Evolutionary conservation across 768 basidiomycete genomes (phyloP).

Genomic region (Dentipellis fragilis): DNA sequence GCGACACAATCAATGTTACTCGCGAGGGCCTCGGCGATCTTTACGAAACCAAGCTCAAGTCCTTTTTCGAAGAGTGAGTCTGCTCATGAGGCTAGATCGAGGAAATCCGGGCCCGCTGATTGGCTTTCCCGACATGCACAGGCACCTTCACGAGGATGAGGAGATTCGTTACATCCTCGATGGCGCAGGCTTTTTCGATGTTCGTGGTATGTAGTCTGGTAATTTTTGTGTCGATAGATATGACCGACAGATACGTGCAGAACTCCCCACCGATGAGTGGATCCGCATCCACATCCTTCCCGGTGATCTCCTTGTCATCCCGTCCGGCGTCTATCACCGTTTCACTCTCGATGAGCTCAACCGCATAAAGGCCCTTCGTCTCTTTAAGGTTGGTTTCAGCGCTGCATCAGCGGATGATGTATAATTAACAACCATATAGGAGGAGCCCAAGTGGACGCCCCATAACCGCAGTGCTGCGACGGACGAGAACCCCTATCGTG

Average conservation of each 20-base stretch:
- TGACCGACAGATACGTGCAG: constrained; percentile 23
- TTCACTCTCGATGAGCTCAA: constrained; percentile 79
- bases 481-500: constrained; percentile 52
- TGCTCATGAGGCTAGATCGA: neutral
- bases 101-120: neutral
- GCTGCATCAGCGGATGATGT: neutral
- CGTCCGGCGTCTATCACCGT: constrained; percentile 87
- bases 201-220: constrained; percentile 48
- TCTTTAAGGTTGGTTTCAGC: constrained; percentile 59
- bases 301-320: constrained; percentile 79
- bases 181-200: constrained; percentile 86
- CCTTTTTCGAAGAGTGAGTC: constrained; percentile 69
- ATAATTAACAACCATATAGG: constrained; percentile 31
- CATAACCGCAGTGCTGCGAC: constrained; percentile 53
- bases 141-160: constrained; percentile 92
- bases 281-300: constrained; percentile 64
- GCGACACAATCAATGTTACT: constrained; percentile 70
- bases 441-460: constrained; percentile 88
- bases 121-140: constrained; percentile 15
- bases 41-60: constrained; percentile 74
- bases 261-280: constrained; percentile 61
- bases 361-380: constrained; percentile 61
- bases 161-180: constrained; percentile 83
- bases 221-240: neutral
- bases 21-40: constrained; percentile 70